phyloP scores from a whole-genome alignment of 2,329 filamentous ascomycete genomes.

The Stenocarpella maydis region DNA sequence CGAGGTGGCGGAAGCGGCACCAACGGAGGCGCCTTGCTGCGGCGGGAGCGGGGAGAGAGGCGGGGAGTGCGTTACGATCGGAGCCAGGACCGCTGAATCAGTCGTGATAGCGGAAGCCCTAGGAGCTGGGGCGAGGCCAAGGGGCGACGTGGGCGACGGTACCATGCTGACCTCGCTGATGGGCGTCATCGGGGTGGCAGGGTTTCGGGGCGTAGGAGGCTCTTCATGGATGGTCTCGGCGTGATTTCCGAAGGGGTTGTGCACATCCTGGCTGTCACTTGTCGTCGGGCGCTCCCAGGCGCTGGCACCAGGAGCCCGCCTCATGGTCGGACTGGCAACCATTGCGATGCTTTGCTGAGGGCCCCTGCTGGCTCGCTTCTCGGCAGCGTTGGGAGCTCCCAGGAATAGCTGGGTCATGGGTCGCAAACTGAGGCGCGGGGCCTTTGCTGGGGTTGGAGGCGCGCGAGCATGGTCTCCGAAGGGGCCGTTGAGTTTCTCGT shows the following conservation, averaged over 20 bases:
- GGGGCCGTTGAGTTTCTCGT: slow-evolving; percentile 69
- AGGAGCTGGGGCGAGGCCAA: slow-evolving; percentile 31
- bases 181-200: slow-evolving; percentile 26
- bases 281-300: slow-evolving; percentile 58
- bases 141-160: slow-evolving; percentile 19
- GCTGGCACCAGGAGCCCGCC: slow-evolving; percentile 46
- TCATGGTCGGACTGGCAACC: slow-evolving; percentile 41
- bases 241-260: slow-evolving; percentile 77
- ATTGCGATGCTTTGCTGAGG: slow-evolving; percentile 46
- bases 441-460: slow-evolving; percentile 57
- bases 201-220: slow-evolving; percentile 24
- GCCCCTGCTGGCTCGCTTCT: slow-evolving; percentile 55
- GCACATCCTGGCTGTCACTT: slow-evolving; percentile 57
- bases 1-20: slow-evolving; percentile 13
- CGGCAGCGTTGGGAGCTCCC: slow-evolving; percentile 56
- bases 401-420: slow-evolving; percentile 86
- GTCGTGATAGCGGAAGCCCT: slow-evolving; percentile 28
- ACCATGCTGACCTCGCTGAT: slow-evolving; percentile 33
- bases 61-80: slow-evolving; percentile 20
- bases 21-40: slow-evolving; percentile 68
- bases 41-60: slow-evolving; percentile 72
- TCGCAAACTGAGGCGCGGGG: slow-evolving; percentile 85
- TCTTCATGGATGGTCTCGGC: slow-evolving; percentile 51
- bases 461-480: slow-evolving; percentile 48
- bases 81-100: slow-evolving; percentile 21